Evolutionary conservation across 2,329 filamentous ascomycete genomes (phyloP).

Genomic region (Ophiostoma sp.): DNA sequence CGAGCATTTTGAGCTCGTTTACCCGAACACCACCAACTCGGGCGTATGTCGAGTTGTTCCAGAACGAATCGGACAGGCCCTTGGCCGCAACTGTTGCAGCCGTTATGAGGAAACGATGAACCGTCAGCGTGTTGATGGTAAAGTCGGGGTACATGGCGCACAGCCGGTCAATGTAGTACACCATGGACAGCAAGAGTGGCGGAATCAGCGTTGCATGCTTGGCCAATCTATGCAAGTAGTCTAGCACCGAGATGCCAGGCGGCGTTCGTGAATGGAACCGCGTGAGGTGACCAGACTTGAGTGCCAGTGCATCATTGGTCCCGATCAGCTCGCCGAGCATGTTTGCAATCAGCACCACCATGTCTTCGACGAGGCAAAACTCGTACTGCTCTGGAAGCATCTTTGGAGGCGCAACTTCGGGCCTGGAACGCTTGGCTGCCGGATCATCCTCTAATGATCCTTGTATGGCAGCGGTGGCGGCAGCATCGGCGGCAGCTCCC

Average conservation of each 20-base stretch:
- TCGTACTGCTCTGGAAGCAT: constrained; percentile 71
- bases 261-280: constrained; percentile 85
- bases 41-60: constrained; percentile 97
- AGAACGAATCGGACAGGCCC: constrained; percentile 92
- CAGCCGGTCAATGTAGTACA: constrained; percentile 95
- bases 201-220: constrained; percentile 91
- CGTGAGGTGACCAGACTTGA: constrained; percentile 80
- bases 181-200: constrained; percentile 94
- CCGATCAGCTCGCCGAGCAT: constrained; percentile 95
- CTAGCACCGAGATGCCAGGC: constrained; percentile 87
- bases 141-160: constrained; percentile 91
- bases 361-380: constrained; percentile 72
- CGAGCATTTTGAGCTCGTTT: constrained; percentile 80
- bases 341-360: constrained; percentile 84
- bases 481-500: constrained; percentile 19
- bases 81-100: constrained; percentile 94
- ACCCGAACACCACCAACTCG: constrained; percentile 88
- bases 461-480: constrained; percentile 28
- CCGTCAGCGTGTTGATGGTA: constrained; percentile 91
- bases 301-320: constrained; percentile 82
- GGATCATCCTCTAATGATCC: constrained; percentile 20
- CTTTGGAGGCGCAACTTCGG: constrained; percentile 49
- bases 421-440: constrained; percentile 49
- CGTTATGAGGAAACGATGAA: constrained; percentile 94
- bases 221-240: constrained; percentile 88